A percentile compares a stretch with the other conserved stretches of the same genome.
These are phyloP conservation scores for Pulveroboletus sp. DNA, from an alignment of 768 basidiomycete genomes.

Conservation along the genomic window DNA sequence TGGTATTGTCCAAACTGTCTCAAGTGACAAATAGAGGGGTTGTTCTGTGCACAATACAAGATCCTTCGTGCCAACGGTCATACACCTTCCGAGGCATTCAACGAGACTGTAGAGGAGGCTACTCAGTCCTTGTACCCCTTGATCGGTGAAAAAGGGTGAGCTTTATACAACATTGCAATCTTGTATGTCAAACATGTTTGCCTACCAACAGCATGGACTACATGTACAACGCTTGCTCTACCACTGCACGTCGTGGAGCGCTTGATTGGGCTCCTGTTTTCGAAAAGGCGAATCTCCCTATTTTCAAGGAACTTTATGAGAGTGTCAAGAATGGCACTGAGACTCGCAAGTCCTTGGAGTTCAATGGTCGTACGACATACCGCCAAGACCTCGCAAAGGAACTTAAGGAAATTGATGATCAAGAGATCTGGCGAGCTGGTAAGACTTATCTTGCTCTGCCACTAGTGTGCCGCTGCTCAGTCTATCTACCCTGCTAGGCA, in stretches of 20 bases:
- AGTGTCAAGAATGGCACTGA: slow-evolving; percentile 94
- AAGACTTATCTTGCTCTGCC: slow-evolving; percentile 21
- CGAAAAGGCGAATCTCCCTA: slow-evolving; percentile 89
- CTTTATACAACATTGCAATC: not conserved
- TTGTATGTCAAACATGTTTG: not conserved
- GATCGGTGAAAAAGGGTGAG: slow-evolving; percentile 90
- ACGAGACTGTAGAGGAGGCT: slow-evolving; percentile 99
- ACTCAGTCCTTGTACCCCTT: slow-evolving; percentile 97
- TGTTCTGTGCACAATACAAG: slow-evolving; percentile 99
- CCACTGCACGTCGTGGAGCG: slow-evolving; percentile 97
- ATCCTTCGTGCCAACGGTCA: slow-evolving; percentile 96
- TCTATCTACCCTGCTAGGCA: slow-evolving; percentile 44
- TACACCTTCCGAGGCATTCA: slow-evolving; percentile 97
- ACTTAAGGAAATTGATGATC: slow-evolving; percentile 91
- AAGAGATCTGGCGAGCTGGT: slow-evolving; percentile 98
- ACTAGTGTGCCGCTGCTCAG: slow-evolving; percentile 8
- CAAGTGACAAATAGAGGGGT: slow-evolving; percentile 62
- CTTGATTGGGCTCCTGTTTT: slow-evolving; percentile 99
- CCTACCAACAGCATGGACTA: slow-evolving; percentile 80
- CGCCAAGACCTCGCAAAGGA: slow-evolving; percentile 91
- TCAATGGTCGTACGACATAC: slow-evolving; percentile 91
- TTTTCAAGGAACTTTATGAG: slow-evolving; percentile 94
- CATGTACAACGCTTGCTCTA: slow-evolving; percentile 99
- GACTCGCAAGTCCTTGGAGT: slow-evolving; percentile 95
- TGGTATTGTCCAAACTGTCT: not conserved